A percentile compares a stretch with the other conserved stretches of the same genome.
Evolutionary conservation across 2,329 filamentous ascomycete genomes (phyloP).

Genomic region (Ascocoryne sarcoides): DNA sequence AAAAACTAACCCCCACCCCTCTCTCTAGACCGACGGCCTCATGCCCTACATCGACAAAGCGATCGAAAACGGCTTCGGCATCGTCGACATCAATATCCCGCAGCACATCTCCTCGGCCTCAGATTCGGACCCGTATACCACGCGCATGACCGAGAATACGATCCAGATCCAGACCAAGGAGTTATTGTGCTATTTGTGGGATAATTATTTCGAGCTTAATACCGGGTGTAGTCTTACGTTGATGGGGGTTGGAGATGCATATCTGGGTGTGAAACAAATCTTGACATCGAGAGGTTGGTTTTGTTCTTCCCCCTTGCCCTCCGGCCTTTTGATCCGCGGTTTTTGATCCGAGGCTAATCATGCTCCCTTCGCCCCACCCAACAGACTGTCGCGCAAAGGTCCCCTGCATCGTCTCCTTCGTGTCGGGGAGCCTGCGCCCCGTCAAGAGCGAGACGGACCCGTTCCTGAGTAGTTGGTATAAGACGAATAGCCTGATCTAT

Average conservation of each 20-base stretch:
- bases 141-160: constrained; percentile 39
- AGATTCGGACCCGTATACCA: constrained; percentile 4
- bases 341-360: constrained; percentile 1
- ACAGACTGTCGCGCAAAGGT: constrained; percentile 58
- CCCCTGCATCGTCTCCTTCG: constrained; percentile 70
- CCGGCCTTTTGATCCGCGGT: no score
- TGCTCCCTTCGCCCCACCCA: constrained; percentile 8
- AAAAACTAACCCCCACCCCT: no score
- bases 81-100: constrained; percentile 89
- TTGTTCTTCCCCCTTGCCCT: constrained; percentile 1
- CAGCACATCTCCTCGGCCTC: constrained; percentile 46
- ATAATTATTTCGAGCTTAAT: constrained; percentile 85
- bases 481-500: constrained; percentile 69
- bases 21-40: constrained; percentile 70
- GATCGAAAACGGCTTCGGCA: constrained; percentile 62
- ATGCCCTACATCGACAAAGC: constrained; percentile 82
- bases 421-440: constrained; percentile 66
- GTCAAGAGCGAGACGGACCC: constrained; percentile 71
- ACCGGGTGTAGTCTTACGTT: constrained; percentile 69
- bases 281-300: constrained; percentile 68
- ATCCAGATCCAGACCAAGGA: constrained; percentile 52
- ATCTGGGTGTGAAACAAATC: constrained; percentile 72
- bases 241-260: constrained; percentile 83
- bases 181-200: constrained; percentile 83
- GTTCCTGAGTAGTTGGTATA: constrained; percentile 74